Conservation (phyloP, 805 yeast genomes). For the Kurtzmaniella cleridarum region DNA sequence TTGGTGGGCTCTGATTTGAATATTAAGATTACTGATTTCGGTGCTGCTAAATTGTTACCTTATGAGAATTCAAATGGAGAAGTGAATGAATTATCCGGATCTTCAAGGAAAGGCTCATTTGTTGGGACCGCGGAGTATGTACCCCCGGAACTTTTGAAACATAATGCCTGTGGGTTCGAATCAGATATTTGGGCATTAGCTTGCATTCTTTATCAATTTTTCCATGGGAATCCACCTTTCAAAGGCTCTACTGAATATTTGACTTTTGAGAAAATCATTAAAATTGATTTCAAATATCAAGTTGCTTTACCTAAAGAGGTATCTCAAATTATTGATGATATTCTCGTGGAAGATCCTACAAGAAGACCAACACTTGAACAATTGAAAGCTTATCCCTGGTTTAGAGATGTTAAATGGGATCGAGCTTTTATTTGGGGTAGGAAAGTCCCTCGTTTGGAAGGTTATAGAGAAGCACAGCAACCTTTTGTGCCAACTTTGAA, state of each 20-base stretch:
- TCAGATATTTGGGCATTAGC: conserved; percentile 95
- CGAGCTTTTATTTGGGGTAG: conserved; percentile 34
- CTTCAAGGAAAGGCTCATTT: conserved; percentile 53
- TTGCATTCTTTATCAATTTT: conserved; percentile 77
- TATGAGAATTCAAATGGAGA: conserved; percentile 28
- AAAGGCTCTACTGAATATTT: conserved; percentile 80
- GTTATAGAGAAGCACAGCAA: conserved; percentile 10
- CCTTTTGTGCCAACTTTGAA: conserved; percentile 21
- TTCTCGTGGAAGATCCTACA: conserved; percentile 28
- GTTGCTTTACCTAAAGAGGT: conserved; percentile 26
- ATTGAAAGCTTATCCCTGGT: conserved; percentile 32
- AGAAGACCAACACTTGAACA: conserved; percentile 28
- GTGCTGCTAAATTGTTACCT: conserved; percentile 82
- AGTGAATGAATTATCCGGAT: conserved; percentile 12
- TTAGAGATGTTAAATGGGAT: conserved; percentile 35
- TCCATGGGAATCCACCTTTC: conserved; percentile 84
- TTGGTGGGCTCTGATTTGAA: conserved; percentile 80
- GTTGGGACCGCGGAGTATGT: conserved; percentile 98
- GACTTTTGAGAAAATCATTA: conserved; percentile 84
- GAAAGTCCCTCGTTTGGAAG: conserved; percentile 27
- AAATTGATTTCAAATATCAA: conserved; percentile 56
- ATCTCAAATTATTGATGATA: conserved; percentile 23
- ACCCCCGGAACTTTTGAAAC: conserved; percentile 79
- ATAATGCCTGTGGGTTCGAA: conserved; percentile 76
- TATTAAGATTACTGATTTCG: conserved; percentile 91